Percentiles rank a stretch among this genome's conserved stretches.
Evolutionary conservation across 2,329 filamentous ascomycete species (phyloP).

Genomic region (Colletotrichum sp.): DNA sequence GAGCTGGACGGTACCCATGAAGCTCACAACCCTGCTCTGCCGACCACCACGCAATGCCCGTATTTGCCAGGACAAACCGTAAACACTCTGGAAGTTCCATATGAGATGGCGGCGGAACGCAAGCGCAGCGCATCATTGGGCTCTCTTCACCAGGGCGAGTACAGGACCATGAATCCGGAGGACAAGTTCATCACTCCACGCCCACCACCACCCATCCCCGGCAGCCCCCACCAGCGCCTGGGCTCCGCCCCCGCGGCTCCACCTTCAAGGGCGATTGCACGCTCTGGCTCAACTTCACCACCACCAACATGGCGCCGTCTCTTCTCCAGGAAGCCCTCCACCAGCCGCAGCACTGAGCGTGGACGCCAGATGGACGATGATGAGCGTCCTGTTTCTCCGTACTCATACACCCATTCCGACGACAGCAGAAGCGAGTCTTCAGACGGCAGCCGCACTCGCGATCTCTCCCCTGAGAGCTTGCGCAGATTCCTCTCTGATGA

Average conservation of each 20-base stretch:
- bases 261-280: conserved; percentile 28
- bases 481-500: conserved; percentile 58
- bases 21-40: conserved; percentile 73
- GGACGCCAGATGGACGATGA: conserved; percentile 35
- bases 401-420: conserved; percentile 29
- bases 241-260: conserved; percentile 36
- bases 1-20: conserved; percentile 81
- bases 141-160: conserved; percentile 62
- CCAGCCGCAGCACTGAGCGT: conserved; percentile 37
- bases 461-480: conserved; percentile 62
- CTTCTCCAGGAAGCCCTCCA: conserved; percentile 46
- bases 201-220: conserved; percentile 46
- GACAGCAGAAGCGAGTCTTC: conserved; percentile 40
- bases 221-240: conserved; percentile 38
- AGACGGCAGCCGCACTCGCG: conserved; percentile 50
- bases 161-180: conserved; percentile 78
- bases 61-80: conserved; percentile 87
- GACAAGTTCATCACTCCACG: conserved; percentile 78
- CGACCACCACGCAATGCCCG: conserved; percentile 80
- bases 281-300: conserved; percentile 52
- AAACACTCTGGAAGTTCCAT: conserved; percentile 83
- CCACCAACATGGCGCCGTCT: conserved; percentile 57
- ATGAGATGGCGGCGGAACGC: conserved; percentile 64
- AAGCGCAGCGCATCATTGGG: conserved; percentile 70
- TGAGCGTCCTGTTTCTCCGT: conserved; percentile 23